phyloP scores from a whole-genome alignment of 805 yeast species.

The Ogataea nonfermentans region DNA sequence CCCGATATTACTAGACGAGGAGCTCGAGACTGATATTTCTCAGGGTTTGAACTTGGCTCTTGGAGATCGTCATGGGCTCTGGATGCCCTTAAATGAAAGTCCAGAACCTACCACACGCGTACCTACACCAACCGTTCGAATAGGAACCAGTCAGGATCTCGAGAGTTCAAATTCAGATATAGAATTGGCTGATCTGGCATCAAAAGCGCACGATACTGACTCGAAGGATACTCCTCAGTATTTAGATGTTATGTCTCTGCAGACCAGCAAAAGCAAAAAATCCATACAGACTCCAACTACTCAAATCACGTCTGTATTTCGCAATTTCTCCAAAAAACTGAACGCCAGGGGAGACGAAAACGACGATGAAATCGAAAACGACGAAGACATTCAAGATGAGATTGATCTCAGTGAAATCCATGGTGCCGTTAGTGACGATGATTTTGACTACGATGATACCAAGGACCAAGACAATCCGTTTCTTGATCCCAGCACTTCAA shows the following conservation, averaged over 20 bases:
- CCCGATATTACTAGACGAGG: constrained; percentile 14
- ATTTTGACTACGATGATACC: constrained; percentile 5
- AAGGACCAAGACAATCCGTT: constrained; percentile 1
- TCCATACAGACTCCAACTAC: constrained; percentile 16
- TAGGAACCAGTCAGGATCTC: constrained; percentile 3
- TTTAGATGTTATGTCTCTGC: constrained; percentile 1
- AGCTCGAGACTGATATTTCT: constrained; percentile 20
- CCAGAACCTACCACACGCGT: not conserved
- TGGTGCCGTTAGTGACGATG: constrained; percentile 2
- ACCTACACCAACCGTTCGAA: not conserved
- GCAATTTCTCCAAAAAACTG: constrained; percentile 24
- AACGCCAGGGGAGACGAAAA: constrained; percentile 24
- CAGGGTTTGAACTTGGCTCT: constrained; percentile 24
- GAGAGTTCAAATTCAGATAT: not conserved
- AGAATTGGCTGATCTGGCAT: constrained; percentile 5
- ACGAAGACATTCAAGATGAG: constrained; percentile 3
- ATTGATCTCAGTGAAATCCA: constrained; percentile 11
- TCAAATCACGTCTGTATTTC: constrained; percentile 23
- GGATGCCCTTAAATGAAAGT: constrained; percentile 23
- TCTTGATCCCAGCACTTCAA: not conserved
- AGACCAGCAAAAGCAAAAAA: not conserved
- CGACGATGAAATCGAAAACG: constrained; percentile 11
- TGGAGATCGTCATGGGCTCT: constrained; percentile 18
- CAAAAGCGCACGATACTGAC: not conserved
- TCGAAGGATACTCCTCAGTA: not conserved